Percentiles rank a stretch among this genome's conserved stretches.
Evolutionary conservation across 2,329 filamentous ascomycete genomes (phyloP).

Genomic region (Didymellaceae sp.): DNA sequence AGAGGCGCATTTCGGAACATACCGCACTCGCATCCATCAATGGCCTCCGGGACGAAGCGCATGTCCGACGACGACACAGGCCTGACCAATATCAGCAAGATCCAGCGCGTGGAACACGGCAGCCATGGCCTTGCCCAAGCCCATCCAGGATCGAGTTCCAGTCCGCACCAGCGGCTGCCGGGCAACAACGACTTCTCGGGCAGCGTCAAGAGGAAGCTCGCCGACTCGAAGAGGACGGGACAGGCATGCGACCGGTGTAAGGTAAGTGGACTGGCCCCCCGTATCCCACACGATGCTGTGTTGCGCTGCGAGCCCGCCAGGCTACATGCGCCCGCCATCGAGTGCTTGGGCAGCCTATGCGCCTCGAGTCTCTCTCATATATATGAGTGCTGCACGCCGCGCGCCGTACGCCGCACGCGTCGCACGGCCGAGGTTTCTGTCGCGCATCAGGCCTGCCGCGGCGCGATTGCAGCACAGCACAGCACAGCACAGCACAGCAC

Average conservation of each 20-base stretch:
- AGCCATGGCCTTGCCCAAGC: constrained; percentile 1
- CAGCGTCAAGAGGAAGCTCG: constrained; percentile 59
- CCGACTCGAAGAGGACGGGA: constrained; percentile 69
- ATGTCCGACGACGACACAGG: constrained; percentile 22
- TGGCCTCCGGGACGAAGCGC: constrained; percentile 29
- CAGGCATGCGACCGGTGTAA: constrained; percentile 92
- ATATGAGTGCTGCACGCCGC: too few relatives aligned
- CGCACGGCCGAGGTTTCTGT: neutral
- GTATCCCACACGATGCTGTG: neutral
- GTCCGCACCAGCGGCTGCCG: constrained; percentile 22
- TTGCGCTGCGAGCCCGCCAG: too few relatives aligned
- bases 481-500: neutral
- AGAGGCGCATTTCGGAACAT: constrained; percentile 20
- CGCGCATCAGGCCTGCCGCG: neutral
- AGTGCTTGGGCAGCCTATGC: too few relatives aligned
- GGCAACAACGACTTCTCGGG: constrained; percentile 44
- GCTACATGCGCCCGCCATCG: too few relatives aligned
- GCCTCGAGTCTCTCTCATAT: neutral
- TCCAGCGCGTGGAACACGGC: constrained; percentile 44
- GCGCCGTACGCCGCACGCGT: too few relatives aligned
- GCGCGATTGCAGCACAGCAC: neutral
- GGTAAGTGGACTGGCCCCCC: constrained; percentile 52
- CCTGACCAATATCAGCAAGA: constrained; percentile 29
- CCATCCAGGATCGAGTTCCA: constrained; percentile 5
- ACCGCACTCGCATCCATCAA: constrained; percentile 21